Evolutionary conservation across 441 rosid genomes (phyloP).

Genomic region (Croton setiger): DNA sequence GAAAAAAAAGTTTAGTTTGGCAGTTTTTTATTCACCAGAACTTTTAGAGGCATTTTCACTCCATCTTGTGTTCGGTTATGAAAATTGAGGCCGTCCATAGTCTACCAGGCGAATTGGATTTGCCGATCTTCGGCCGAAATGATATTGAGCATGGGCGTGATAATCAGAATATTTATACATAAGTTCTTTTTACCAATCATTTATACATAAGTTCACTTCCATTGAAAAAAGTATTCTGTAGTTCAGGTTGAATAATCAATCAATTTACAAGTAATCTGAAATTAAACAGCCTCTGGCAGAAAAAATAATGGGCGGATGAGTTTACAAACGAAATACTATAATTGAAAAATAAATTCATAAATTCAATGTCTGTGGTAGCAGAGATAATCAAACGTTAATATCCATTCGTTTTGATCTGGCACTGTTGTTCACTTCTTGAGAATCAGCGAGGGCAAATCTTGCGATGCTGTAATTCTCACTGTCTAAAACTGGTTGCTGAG

Average conservation of each 20-base stretch:
- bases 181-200: too few species aligned
- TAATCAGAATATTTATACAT: neutral
- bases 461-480: conserved; percentile 66
- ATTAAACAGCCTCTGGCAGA: conserved; percentile 4
- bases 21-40: too few species aligned
- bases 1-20: too few species aligned
- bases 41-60: too few species aligned
- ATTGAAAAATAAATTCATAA: conserved; percentile 18
- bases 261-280: conserved; percentile 24
- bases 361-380: neutral
- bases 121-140: too few species aligned
- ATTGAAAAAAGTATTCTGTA: neutral
- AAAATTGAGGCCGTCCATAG: too few species aligned
- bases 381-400: conserved; percentile 56
- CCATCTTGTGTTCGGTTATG: too few species aligned
- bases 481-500: conserved; percentile 83
- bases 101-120: too few species aligned
- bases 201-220: too few species aligned
- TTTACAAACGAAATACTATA: conserved; percentile 4
- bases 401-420: conserved; percentile 74
- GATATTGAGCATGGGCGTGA: too few species aligned
- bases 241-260: conserved; percentile 15
- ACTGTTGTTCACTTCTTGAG: conserved; percentile 51
- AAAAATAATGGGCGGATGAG: conserved; percentile 29
- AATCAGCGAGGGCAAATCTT: conserved; percentile 54